phyloP scores from a whole-genome alignment of 495 filamentous ascomycete species.

The Neurospora intermedia region DNA sequence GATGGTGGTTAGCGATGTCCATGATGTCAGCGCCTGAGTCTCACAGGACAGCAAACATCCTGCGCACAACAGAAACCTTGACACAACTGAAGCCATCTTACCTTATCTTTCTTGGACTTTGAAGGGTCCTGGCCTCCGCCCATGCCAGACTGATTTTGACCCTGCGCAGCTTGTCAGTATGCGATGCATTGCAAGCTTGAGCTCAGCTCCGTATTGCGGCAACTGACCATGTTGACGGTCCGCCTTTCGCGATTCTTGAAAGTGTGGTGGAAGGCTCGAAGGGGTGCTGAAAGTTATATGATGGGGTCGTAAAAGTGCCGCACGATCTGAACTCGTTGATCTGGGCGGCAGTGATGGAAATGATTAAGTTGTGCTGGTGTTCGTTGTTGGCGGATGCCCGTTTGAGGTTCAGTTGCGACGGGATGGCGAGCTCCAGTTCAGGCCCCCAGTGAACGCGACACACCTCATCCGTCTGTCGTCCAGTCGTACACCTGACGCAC shows the following conservation, averaged over 20 bases:
- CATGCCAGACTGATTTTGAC: conserved; percentile 82
- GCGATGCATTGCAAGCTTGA: neutral
- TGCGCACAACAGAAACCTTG: neutral
- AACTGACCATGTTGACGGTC: conserved; percentile 19
- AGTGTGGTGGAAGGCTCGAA: neutral
- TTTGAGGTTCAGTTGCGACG: neutral
- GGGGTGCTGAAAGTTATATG: too few relatives aligned
- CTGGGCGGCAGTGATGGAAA: neutral
- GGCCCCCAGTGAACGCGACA: neutral
- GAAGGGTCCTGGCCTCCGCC: conserved; percentile 64
- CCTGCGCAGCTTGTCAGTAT: conserved; percentile 39
- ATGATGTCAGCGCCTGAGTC: neutral
- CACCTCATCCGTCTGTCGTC: neutral
- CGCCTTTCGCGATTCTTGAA: neutral
- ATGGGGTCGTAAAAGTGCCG: neutral
- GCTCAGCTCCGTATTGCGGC: neutral
- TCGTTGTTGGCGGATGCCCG: neutral
- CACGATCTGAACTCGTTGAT: neutral
- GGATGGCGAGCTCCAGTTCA: neutral
- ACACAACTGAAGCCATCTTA: conserved; percentile 29
- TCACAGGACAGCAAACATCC: neutral
- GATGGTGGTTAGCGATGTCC: conserved; percentile 10
- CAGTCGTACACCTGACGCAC: neutral
- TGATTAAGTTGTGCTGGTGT: neutral
- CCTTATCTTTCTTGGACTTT: conserved; percentile 83